Percentiles rank a stretch among this genome's conserved stretches.
Conservation (phyloP, 1,139 yeast genomes). For the Hyphopichia fennica region DNA sequence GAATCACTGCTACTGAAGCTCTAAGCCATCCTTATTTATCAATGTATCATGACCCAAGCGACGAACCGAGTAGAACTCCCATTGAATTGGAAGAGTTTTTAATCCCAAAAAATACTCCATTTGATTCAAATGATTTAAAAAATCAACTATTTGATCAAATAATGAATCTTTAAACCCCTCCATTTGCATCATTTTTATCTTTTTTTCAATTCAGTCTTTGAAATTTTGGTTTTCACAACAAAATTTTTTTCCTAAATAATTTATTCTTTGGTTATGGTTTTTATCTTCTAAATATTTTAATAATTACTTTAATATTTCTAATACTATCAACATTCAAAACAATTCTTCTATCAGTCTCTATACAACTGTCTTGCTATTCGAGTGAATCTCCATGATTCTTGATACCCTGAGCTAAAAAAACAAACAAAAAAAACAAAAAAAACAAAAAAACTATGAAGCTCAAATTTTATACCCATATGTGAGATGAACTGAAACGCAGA, state of each 20-base stretch:
- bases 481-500: background rate
- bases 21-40: conserved; percentile 64
- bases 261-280: background rate
- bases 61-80: conserved; percentile 65
- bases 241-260: background rate
- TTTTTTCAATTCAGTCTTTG: background rate
- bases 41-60: conserved; percentile 68
- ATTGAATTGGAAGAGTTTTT: conserved; percentile 62
- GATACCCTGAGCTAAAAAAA: background rate
- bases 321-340: too few species aligned
- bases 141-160: conserved; percentile 59
- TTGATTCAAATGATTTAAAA: conserved; percentile 48
- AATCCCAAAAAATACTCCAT: conserved; percentile 56
- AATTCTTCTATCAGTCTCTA: background rate
- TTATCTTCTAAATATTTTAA: background rate
- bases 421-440: background rate
- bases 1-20: conserved; percentile 67
- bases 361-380: background rate
- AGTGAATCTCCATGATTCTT: background rate
- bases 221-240: background rate
- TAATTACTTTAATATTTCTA: too few species aligned
- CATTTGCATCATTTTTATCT: background rate
- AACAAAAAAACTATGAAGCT: background rate
- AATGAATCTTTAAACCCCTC: conserved; percentile 18
- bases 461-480: background rate